Base-by-base conservation (phyloP, 495 filamentous ascomycete genomes). In the Talaromyces nanjingensis region DNA sequence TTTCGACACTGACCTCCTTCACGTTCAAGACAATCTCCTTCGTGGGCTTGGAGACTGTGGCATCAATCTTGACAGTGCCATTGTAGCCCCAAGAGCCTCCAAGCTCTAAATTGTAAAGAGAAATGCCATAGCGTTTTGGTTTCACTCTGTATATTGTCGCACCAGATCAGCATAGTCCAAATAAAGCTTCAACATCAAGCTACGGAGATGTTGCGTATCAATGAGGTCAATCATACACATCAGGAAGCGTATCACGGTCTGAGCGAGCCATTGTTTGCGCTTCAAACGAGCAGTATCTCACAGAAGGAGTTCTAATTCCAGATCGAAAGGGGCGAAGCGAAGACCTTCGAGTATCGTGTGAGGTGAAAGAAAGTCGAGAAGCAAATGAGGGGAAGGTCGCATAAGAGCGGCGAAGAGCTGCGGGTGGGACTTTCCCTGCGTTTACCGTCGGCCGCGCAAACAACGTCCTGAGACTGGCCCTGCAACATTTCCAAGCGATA, bases 111-210 rank as follows among this genome's bases (percentile, higher is more conserved):
- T 93, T 88, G 71, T 81, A 87, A 61, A 98, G 84, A 25, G 86
- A 90, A 62, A 98, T 82, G 70, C 86, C 80, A 77, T 98, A 98
- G 73, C 97, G 89, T 64, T 82, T 79, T 0, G 94, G 92, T 73
- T 93, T 94, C 71, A 91, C 85, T 68, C 86, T 89, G 45, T 63
- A 60, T 9, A 18, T n/a, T 22, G 25, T 20, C 33, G n/a, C 6
- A 5, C 16, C 16, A 22, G 49, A 25, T 54, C 16, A 60, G 31
- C 24, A 29, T 27, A 53, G 45, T 31, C 59, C 22, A 64, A 47
- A 37, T n/a, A n/a, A 29, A 12, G 39, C 42, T 42, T 56, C 22
- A 29, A 56, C 22, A 14, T 29, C 22, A 14, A 56, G 53, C 53
- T 31, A 27, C 27, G 1, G 53, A 16, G 53, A 11, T 22, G 20